Base-by-base conservation (phyloP, 2,329 filamentous ascomycete genomes). In the Apiospora marii region DNA sequence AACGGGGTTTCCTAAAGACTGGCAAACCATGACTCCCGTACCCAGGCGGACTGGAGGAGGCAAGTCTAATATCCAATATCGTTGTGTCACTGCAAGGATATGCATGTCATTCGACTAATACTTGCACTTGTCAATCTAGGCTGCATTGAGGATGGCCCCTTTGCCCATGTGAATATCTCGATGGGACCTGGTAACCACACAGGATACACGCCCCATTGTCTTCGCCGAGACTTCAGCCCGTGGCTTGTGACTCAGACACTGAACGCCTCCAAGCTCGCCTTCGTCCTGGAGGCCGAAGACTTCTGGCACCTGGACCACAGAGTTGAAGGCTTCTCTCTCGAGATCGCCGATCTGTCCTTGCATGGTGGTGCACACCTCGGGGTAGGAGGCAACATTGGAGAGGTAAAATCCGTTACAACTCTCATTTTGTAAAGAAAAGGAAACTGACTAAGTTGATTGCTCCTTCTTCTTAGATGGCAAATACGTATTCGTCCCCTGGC, bases 151-250 rank as follows among this genome's bases (percentile, higher is more conserved):
- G 72, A 78, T 61, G 81, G 81, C 22, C 78, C 79, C 13, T 82
- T 81, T 72, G 67, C 72, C 3, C 77, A 78, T 61, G 73, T 78
- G n/a, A 77, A 74, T 1, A 74, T 80, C 53, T 77, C 79, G 16
- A 77, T 81, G 71, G 78, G 82, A 41, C 81, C 79, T 4, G 77
- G 78, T 13, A 71, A 72, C 19, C 67, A 73, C 70, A 76, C 74
- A 4, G 71, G 71, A 7, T 79, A 83, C 48, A 78, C 74, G 69
- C 80, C 80, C 4, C 80, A 77, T 70, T 82, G 81, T 68, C 70
- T 82, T 48, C 76, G 77, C 10, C 77, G 81, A 48, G 81, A 82
- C 69, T 73, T 82, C 8, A 79, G 77, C 27, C 78, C 75, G 5
- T 71, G 46, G 37, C 53, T 80, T 13, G 75, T 76, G 49, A 48